Evolutionary conservation across 2,329 filamentous ascomycete genomes (phyloP).

Genomic region (Ustilaginoidea virens): DNA sequence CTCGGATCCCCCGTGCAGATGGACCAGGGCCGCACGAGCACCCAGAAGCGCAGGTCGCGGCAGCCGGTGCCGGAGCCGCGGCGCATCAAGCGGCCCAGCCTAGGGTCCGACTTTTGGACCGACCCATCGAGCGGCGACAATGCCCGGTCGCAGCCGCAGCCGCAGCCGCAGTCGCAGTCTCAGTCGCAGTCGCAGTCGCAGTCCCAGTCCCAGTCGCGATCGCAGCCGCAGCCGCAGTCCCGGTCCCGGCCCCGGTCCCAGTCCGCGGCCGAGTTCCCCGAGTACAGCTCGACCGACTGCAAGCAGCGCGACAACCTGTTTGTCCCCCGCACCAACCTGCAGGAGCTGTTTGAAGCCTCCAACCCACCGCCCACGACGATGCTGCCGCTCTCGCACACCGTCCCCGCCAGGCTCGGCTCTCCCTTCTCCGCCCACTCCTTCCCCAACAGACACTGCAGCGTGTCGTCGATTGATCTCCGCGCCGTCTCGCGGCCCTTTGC

Average conservation of each 20-base stretch:
- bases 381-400: constrained; percentile 15
- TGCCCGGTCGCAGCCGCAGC: too few relatives aligned
- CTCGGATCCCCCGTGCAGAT: constrained; percentile 39
- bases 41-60: constrained; percentile 38
- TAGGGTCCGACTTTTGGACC: constrained; percentile 38
- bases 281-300: constrained; percentile 19
- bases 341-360: constrained; percentile 22
- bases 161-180: too few relatives aligned
- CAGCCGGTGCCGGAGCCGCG: constrained; percentile 31
- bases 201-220: too few relatives aligned
- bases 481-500: constrained; percentile 36
- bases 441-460: constrained; percentile 38
- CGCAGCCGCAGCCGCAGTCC: too few relatives aligned
- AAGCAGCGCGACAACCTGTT: constrained; percentile 21
- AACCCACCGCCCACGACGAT: constrained; percentile 4
- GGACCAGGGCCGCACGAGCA: constrained; percentile 32
- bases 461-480: constrained; percentile 27
- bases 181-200: too few relatives aligned
- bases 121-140: constrained; percentile 21
- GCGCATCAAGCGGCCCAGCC: constrained; percentile 34
- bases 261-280: constrained; percentile 10
- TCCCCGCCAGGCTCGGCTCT: constrained; percentile 38
- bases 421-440: constrained; percentile 45
- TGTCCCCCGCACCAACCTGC: constrained; percentile 25
- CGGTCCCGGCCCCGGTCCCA: too few relatives aligned